Evolutionary conservation across 108 stramenopile species (phyloP), one percentile per base, ranked within the genome.

Genomic region (Nannochloropsis oceanica): DNA sequence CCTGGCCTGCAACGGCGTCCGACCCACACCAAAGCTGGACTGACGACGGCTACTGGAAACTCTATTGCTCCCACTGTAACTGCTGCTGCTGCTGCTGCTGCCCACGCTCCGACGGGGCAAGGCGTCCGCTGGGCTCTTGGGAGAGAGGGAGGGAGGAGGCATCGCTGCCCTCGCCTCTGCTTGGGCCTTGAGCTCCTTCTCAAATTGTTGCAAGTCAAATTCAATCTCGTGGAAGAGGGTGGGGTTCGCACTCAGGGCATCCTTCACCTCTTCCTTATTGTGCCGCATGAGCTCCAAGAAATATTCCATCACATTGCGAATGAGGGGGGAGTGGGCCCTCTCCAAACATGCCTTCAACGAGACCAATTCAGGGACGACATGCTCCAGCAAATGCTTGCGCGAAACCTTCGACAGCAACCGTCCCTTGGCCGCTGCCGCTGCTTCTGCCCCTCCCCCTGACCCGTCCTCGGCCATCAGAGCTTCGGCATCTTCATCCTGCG

Each of bases 331-430:
- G 43, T 92, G 91, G 43, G 89, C 92, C 81, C 85, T 85, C 83
- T 96, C 95, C 81, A 98, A 91, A 14, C 94, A 87, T 24, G 86
- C 85, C 90, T 96, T 97, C 82, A 98, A 86, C 50, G 94, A 94
- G 87, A 94, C 92, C 43, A 98, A 89, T 27, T 96, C 93, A 2
- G 97, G 97, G 14, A 98, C 89, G n/a, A 96, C 92, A 43, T 92
- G 94, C 83, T 96, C 95, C 85, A 97, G 91, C 85, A 96, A 84
- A 83, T 98, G 97, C 87, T 96, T 96, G 24, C 90, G 86, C 82
- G 94, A 85, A 43, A 95, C 94, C 89, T 96, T 96, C 18, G 92
- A 92, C 9, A 98, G 92, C 80, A 97, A 85, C 43, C 84, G 86
- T 26, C 93, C 91, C 92, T 95, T 95, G 82, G 94, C 94, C 12